A percentile compares a stretch with the other conserved stretches of the same genome.
These are phyloP conservation scores for Fraxinus pennsylvanica DNA, from an alignment of 257 asterid species.

Conservation along the genomic window DNA sequence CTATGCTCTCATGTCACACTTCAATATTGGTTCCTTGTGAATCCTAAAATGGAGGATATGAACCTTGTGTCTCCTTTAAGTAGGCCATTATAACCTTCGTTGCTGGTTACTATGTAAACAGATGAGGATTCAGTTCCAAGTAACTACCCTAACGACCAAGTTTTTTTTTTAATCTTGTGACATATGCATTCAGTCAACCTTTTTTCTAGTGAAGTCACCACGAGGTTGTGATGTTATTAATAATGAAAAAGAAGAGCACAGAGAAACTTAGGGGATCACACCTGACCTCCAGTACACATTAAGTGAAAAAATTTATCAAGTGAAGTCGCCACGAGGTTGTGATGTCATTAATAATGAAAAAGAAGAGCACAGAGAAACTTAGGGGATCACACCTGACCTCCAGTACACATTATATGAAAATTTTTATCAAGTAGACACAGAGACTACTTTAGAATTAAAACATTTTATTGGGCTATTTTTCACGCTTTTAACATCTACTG, in stretches of 20 bases:
- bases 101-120: background rate
- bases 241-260: background rate
- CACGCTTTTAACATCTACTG: conserved; percentile 3
- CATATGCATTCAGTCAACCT: no score
- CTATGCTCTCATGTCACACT: conserved; percentile 8
- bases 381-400: background rate
- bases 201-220: background rate
- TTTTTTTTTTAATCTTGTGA: no score
- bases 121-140: background rate
- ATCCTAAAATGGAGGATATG: background rate
- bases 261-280: background rate
- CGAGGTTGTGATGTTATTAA: background rate
- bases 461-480: conserved; percentile 13
- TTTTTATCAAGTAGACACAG: background rate
- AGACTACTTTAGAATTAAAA: background rate
- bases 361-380: background rate
- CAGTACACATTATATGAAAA: background rate
- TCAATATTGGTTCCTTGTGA: background rate
- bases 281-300: background rate
- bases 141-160: background rate
- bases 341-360: background rate
- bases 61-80: conserved; percentile 8
- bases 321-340: background rate
- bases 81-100: background rate
- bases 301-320: background rate